Base-by-base conservation (phyloP, 306 rosid genomes). In the Quercus glauca region DNA sequence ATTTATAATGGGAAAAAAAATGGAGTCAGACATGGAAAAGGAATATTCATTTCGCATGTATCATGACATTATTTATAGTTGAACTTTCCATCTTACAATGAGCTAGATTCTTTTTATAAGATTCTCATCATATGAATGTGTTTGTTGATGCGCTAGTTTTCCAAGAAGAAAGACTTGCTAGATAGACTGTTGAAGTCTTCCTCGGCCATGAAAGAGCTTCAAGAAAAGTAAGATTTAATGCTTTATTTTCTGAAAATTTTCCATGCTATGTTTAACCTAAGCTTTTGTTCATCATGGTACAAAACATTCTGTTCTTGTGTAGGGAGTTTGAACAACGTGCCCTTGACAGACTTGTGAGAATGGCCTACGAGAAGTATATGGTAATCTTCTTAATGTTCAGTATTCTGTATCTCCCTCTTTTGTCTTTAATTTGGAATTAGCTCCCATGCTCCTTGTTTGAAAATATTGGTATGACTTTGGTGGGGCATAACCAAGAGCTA, bases 281-380 rank as follows among this genome's bases (percentile, higher is more conserved):
- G 61, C 31, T 75, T 82, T 85, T 77, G n/a, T 81, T 20, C 68
- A 19, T 81, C 18, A 29, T 73, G 59, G 55, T 81, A 60, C 73
- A 65, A 64, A 63, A 14, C 31, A 65, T 73, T 43, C 69, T 81
- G 49, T 52, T 81, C 68, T 71, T 75, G n/a, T 80, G 28, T 90
- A 95, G 99, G 95, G 92, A 90, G 74, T 92, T 91, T 88, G 99
- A 95, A 73, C 89, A 82, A 75, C 84, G 83, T 73, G 96, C 95
- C 75, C 84, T 92, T 76, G 97, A 95, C 77, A 93, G 87, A 85
- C 99, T 95, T 31, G 51, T 88, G 79, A 84, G 87, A 77, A 87
- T 88, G 92, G 91, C 99, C 80, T 90, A 90, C 77, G 92, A 89
- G 83, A 95, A 93, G 86, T 90, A 95, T 82, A 86, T 73, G 97